A percentile compares a stretch with the other conserved stretches of the same genome.
Conservation (phyloP, 1,139 yeast species). For the Neolecta irregularis region DNA sequence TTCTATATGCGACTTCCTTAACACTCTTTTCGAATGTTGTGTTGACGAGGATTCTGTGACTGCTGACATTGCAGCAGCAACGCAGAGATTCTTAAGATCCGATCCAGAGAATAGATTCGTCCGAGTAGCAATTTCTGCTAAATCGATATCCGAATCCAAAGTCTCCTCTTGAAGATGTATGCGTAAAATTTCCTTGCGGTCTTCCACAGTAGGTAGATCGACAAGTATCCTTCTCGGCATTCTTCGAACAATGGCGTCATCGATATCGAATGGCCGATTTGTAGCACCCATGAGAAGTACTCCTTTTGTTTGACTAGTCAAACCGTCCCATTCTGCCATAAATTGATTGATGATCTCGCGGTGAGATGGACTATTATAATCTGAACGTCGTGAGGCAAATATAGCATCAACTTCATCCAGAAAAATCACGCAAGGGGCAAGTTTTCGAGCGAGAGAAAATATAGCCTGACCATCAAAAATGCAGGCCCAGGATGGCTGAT, state of each 20-base stretch:
- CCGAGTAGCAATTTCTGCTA: constrained; percentile 70
- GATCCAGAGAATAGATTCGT: constrained; percentile 97
- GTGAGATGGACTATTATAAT: constrained; percentile 89
- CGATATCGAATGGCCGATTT: constrained; percentile 95
- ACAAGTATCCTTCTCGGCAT: constrained; percentile 93
- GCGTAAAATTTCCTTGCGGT: constrained; percentile 75
- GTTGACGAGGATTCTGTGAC: constrained; percentile 87
- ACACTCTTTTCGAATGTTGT: constrained; percentile 6
- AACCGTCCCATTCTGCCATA: constrained; percentile 97
- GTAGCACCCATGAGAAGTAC: constrained; percentile 96
- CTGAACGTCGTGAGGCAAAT: constrained; percentile 91
- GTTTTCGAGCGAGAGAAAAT: constrained; percentile 93
- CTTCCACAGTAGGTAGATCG: constrained; percentile 88
- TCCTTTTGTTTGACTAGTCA: constrained; percentile 92
- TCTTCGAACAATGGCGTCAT: constrained; percentile 93
- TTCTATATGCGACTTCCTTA: constrained; percentile 14
- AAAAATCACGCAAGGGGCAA: constrained; percentile 93
- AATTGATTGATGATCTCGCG: constrained; percentile 94
- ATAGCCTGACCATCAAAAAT: constrained; percentile 44
- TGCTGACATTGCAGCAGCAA: constrained; percentile 95
- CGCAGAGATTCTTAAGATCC: constrained; percentile 85
- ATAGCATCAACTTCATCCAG: constrained; percentile 84
- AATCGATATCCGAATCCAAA: constrained; percentile 83
- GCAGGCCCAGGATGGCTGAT: constrained; percentile 31
- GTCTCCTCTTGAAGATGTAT: constrained; percentile 97